phyloP scores from a whole-genome alignment of 2,329 filamentous ascomycete genomes.

The Whalleya microplaca region DNA sequence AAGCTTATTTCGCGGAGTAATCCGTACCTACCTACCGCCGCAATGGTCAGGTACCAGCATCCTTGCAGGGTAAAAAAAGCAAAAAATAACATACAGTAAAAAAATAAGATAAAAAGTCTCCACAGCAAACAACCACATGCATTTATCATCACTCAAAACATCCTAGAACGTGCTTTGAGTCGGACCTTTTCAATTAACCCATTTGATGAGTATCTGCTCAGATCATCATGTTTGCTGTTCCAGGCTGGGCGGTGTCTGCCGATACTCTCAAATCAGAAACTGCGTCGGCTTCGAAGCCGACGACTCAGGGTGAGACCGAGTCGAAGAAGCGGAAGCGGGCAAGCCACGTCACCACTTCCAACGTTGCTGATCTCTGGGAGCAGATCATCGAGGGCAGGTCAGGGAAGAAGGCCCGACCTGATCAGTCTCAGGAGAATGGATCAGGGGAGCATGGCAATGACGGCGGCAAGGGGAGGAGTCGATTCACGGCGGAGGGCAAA shows the following conservation, averaged over 20 bases:
- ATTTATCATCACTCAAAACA: constrained; percentile 1
- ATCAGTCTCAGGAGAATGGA: constrained; percentile 22
- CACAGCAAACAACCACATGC: neutral
- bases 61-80: too few species aligned
- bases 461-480: constrained; percentile 29
- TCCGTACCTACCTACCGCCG: neutral
- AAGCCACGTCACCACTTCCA: constrained; percentile 64
- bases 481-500: constrained; percentile 18
- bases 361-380: constrained; percentile 79
- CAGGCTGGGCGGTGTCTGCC: constrained; percentile 85
- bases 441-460: constrained; percentile 8
- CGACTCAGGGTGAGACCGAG: constrained; percentile 28
- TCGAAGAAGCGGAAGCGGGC: constrained; percentile 62
- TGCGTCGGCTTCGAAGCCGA: constrained; percentile 36
- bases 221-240: constrained; percentile 82
- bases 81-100: constrained; percentile 1
- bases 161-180: neutral
- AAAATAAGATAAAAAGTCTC: constrained; percentile 27
- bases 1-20: neutral
- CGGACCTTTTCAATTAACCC: neutral
- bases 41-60: neutral
- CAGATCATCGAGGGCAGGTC: constrained; percentile 73
- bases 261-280: constrained; percentile 72
- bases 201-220: neutral
- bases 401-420: constrained; percentile 36